Conservation (phyloP, 1,284 basidiomycete genomes). For the Tylopilus orsonianus region DNA sequence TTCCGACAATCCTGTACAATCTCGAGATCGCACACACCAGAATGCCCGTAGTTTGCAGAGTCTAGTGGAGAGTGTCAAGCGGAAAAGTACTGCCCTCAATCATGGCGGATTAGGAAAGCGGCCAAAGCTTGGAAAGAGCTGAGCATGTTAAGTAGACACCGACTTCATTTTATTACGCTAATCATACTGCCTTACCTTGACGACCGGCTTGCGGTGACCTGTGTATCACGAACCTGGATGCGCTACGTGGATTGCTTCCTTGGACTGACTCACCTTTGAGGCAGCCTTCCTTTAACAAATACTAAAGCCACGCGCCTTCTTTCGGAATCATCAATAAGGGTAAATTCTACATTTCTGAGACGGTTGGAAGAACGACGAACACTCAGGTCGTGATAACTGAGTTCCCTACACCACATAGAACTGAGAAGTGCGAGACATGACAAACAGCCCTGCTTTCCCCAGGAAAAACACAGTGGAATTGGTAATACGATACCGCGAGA, state of each 20-base stretch:
- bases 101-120: conserved; percentile 50
- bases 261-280: background rate
- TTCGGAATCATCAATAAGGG: background rate
- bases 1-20: conserved; percentile 5
- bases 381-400: conserved; percentile 1
- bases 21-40: conserved; percentile 9
- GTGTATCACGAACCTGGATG: background rate
- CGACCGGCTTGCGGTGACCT: background rate
- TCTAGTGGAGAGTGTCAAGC: conserved; percentile 84
- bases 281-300: background rate
- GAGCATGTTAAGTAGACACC: background rate
- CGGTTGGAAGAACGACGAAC: background rate
- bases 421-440: background rate
- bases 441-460: background rate
- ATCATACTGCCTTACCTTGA: no score
- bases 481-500: background rate
- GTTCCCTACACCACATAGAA: background rate
- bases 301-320: no score
- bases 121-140: conserved; percentile 41
- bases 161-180: no score
- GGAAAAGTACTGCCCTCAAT: conserved; percentile 53
- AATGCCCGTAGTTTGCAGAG: conserved; percentile 50
- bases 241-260: background rate
- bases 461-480: background rate
- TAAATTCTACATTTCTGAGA: background rate